Evolutionary conservation across 2,329 filamentous ascomycete genomes (phyloP), one percentile per base, ranked within the genome.

Genomic region (Colletotrichum sp.): DNA sequence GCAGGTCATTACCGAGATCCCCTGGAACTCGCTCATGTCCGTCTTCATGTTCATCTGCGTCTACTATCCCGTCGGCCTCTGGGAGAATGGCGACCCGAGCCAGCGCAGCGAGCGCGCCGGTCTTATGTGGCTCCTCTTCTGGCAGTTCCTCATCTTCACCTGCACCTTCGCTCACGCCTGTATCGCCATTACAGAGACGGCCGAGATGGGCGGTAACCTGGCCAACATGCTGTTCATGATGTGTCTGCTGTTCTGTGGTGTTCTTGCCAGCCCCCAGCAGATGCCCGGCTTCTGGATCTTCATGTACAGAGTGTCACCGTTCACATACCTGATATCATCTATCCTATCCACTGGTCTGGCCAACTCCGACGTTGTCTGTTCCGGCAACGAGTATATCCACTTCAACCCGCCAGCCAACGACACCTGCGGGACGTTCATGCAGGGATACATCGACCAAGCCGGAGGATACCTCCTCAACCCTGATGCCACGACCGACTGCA

Each of bases 251-350:
- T 94, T 94, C 86, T 92, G 90, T 81, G 80, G 91, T 84, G 92
- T 95, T 52, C 87, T 94, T 66, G 91, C 91, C 2, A 83, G 87
- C 2, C 91, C 91, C 0, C 80, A 81, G 0, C 84, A 86, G 1
- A 88, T 95, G 9, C 93, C 93, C 0, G 86, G 89, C 4, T 94
- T 95, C 86, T 95, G 93, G 93, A 91, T 90, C 71, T 93, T 93
- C 85, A 93, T 94, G 91, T 94, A 94, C 82, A 88, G 91, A 39
- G 84, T 92, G 63, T 93, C 91, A 0, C 93, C 93, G 1, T 91
- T 94, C 78, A 95, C 92, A 0, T 95, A 95, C 81, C 85, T 95
- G 18, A 87, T 94, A 60, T 86, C 88, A 32, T 92, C 91, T 5
- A 89, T 95, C 82, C 85, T 94, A 64, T 81, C 81, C 0, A 77